Evolutionary conservation across 148 eudicot genomes (phyloP).

Genomic region (Dianthus caryophyllus): DNA sequence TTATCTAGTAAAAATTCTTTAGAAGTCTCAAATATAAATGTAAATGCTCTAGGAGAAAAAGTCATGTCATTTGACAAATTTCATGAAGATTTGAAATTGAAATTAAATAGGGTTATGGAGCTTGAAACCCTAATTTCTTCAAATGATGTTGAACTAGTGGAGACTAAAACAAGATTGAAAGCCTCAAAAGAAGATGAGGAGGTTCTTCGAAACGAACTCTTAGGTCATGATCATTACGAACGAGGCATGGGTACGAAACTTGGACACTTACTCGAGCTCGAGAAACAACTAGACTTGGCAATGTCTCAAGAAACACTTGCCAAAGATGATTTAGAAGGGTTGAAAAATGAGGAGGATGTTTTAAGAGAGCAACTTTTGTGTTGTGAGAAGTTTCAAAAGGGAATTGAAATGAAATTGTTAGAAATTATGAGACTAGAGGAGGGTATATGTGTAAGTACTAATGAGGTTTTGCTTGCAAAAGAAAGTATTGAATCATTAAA

Average conservation of each 20-base stretch:
- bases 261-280: neutral
- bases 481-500: neutral
- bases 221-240: neutral
- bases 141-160: neutral
- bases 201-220: conserved; percentile 7
- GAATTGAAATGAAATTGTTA: neutral
- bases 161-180: neutral
- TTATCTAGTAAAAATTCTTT: conserved; percentile 1
- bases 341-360: conserved; percentile 6
- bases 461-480: conserved; percentile 7
- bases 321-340: conserved; percentile 2
- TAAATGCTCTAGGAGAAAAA: conserved; percentile 4
- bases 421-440: conserved; percentile 7
- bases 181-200: neutral
- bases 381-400: conserved; percentile 4
- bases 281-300: conserved; percentile 5
- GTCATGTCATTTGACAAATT: neutral
- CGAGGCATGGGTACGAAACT: conserved; percentile 12
- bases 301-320: neutral
- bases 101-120: neutral
- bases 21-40: conserved; percentile 7
- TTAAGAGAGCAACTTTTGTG: conserved; percentile 10
- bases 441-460: neutral
- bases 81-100: conserved; percentile 10
- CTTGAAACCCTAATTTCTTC: conserved; percentile 4